phyloP scores from a whole-genome alignment of 768 basidiomycete genomes.

The Dentipellis sp. region DNA sequence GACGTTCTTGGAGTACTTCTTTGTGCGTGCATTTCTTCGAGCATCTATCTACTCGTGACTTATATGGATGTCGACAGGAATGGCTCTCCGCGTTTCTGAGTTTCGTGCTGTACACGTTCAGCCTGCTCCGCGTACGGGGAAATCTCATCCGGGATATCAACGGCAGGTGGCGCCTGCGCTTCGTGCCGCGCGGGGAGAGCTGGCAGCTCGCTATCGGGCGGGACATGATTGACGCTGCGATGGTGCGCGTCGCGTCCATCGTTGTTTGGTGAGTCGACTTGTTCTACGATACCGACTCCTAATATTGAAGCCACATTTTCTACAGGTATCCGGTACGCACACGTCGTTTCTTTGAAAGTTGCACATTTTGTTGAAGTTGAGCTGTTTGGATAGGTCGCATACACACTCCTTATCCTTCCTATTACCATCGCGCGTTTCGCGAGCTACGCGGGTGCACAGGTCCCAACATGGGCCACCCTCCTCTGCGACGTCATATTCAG shows the following conservation, averaged over 20 bases:
- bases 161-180: slow-evolving; percentile 22
- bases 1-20: slow-evolving; percentile 34
- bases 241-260: slow-evolving; percentile 22
- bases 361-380: not conserved
- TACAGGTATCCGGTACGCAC: slow-evolving; percentile 19
- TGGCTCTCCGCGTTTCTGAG: slow-evolving; percentile 25
- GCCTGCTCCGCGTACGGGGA: slow-evolving; percentile 29
- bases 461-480: slow-evolving; percentile 24
- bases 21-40: slow-evolving; percentile 25
- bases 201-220: slow-evolving; percentile 25
- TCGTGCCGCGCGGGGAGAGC: slow-evolving; percentile 20
- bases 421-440: slow-evolving; percentile 25
- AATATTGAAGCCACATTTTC: not conserved
- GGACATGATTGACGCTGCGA: slow-evolving; percentile 24
- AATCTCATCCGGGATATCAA: slow-evolving; percentile 21
- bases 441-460: slow-evolving; percentile 18
- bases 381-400: slow-evolving; percentile 17
- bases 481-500: slow-evolving; percentile 25
- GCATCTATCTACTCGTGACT: too few species aligned
- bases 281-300: not conserved
- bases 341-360: too few species aligned
- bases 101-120: slow-evolving; percentile 23
- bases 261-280: slow-evolving; percentile 23
- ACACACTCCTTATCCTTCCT: slow-evolving; percentile 24
- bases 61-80: slow-evolving; percentile 16